These are phyloP conservation scores for Pichia sp. DNA, from an alignment of 1,139 yeast genomes.

Conservation along the genomic window DNA sequence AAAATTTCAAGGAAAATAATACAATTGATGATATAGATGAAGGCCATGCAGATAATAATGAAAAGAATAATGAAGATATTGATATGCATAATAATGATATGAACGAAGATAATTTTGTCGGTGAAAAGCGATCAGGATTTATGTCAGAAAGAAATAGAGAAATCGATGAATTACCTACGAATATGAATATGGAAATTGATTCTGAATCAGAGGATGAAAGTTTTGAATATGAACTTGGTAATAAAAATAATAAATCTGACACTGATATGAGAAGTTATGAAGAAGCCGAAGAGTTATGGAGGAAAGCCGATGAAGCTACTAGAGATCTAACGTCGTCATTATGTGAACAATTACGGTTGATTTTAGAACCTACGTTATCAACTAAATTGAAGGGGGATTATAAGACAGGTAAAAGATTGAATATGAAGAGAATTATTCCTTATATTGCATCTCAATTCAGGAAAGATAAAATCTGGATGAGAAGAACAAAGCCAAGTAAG, in stretches of 20 bases:
- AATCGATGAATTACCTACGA: constrained; percentile 22
- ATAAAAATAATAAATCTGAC: constrained; percentile 24
- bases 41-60: constrained; percentile 24
- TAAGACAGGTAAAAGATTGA: constrained; percentile 93
- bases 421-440: constrained; percentile 96
- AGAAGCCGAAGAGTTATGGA: constrained; percentile 77
- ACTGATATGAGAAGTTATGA: constrained; percentile 36
- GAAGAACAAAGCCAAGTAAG: constrained; percentile 95
- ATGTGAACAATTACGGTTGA: constrained; percentile 88
- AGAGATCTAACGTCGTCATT: constrained; percentile 82
- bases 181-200: constrained; percentile 30
- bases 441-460: constrained; percentile 97
- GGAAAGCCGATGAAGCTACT: constrained; percentile 71
- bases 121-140: constrained; percentile 47
- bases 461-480: constrained; percentile 96
- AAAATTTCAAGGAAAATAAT: constrained; percentile 33
- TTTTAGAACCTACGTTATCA: constrained; percentile 91
- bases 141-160: constrained; percentile 42
- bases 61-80: constrained; percentile 16
- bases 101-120: constrained; percentile 42
- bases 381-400: constrained; percentile 94
- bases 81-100: constrained; percentile 24
- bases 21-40: constrained; percentile 16
- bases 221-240: constrained; percentile 29
- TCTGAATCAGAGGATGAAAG: constrained; percentile 32